These are phyloP conservation scores for Phytophthora aleatoria DNA, from an alignment of 352 stramenopile species.

Conservation along the genomic window DNA sequence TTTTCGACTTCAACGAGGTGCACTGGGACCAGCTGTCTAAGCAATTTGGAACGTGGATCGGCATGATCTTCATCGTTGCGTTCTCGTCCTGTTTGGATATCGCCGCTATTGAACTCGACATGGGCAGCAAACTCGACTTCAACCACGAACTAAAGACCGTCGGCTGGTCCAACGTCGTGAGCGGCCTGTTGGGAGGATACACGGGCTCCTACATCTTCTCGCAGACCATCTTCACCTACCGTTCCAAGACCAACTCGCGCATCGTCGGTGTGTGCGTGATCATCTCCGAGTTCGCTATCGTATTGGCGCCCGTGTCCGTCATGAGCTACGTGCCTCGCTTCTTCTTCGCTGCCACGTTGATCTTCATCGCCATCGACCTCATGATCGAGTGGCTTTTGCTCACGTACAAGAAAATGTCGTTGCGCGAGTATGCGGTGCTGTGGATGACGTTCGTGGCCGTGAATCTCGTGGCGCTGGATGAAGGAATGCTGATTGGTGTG, in stretches of 20 bases:
- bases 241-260: conserved; percentile 84
- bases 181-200: conserved; percentile 93
- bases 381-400: conserved; percentile 95
- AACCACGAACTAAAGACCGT: conserved; percentile 91
- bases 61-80: conserved; percentile 96
- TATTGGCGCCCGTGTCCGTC: conserved; percentile 91
- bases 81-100: conserved; percentile 96
- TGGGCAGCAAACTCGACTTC: conserved; percentile 92
- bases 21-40: conserved; percentile 85
- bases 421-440: conserved; percentile 91
- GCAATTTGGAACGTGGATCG: conserved; percentile 88
- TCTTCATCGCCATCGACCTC: conserved; percentile 96
- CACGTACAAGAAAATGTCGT: conserved; percentile 68
- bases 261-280: conserved; percentile 91
- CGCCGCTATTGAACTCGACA: conserved; percentile 95
- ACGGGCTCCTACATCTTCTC: conserved; percentile 98
- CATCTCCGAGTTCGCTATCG: conserved; percentile 75
- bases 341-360: conserved; percentile 96
- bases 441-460: conserved; percentile 92
- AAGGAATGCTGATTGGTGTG: conserved; percentile 93
- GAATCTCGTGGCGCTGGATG: conserved; percentile 92
- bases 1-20: conserved; percentile 91
- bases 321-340: conserved; percentile 94
- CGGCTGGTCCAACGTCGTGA: conserved; percentile 34
- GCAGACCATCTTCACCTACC: conserved; percentile 97